These are phyloP conservation scores for Elongisporangium undulatum DNA, from an alignment of 352 stramenopile species.

Conservation along the genomic window DNA sequence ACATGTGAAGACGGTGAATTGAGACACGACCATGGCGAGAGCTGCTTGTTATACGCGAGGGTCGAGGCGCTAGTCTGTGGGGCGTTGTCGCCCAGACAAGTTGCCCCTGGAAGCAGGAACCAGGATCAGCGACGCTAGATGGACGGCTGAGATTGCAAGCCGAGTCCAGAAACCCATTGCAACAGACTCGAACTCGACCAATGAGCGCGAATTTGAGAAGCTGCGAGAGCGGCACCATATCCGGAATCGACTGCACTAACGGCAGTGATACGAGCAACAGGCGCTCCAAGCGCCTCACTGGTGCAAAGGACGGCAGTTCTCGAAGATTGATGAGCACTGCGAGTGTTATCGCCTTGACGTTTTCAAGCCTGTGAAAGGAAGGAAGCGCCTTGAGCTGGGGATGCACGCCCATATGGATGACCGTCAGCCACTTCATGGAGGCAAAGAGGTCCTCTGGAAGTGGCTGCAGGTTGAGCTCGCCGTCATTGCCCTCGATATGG, in stretches of 20 bases:
- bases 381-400: slow-evolving; percentile 8
- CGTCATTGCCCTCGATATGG: too few species aligned
- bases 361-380: slow-evolving; percentile 8
- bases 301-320: slow-evolving; percentile 14
- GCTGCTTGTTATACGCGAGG: too few species aligned
- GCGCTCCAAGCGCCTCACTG: too few species aligned
- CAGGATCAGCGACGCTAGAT: too few species aligned
- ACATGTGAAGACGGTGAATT: too few species aligned
- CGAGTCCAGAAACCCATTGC: slow-evolving; percentile 23
- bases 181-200: slow-evolving; percentile 13
- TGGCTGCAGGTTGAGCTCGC: too few species aligned
- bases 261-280: too few species aligned
- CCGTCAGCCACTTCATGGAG: slow-evolving; percentile 10
- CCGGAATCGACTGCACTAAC: slow-evolving; percentile 13
- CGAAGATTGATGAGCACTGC: slow-evolving; percentile 13
- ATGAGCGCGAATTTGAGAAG: slow-evolving; percentile 12
- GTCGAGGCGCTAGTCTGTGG: too few species aligned
- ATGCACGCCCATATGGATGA: slow-evolving; percentile 11
- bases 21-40: too few species aligned
- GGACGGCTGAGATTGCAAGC: slow-evolving; percentile 20
- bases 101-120: too few species aligned
- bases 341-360: slow-evolving; percentile 13
- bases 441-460: slow-evolving; percentile 18
- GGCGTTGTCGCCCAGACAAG: too few species aligned
- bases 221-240: slow-evolving; percentile 11